Percentiles rank a stretch among this genome's conserved stretches.
These are phyloP conservation scores for Sporothrix schenckii DNA, from an alignment of 2,329 filamentous ascomycete genomes.

Conservation along the genomic window DNA sequence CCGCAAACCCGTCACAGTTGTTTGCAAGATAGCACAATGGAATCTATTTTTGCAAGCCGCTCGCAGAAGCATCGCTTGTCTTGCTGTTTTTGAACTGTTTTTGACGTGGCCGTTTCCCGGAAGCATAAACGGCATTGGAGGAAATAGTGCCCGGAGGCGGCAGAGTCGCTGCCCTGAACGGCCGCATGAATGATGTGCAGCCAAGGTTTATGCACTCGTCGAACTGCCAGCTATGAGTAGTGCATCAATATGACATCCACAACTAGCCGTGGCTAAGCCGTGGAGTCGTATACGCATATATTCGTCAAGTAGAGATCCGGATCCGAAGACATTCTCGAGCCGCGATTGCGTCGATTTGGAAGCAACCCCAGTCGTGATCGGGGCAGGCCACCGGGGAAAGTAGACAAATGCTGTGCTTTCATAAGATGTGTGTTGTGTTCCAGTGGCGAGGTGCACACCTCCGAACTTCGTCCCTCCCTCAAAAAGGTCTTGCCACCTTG, in stretches of 20 bases:
- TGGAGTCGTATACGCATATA: neutral
- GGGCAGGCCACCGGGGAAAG: neutral
- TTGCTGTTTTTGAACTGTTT: neutral
- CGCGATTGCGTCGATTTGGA: neutral
- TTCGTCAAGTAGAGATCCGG: neutral
- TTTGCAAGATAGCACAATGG: no score
- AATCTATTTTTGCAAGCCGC: neutral
- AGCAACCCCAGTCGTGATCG: neutral
- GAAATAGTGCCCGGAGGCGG: neutral
- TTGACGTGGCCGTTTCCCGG: neutral
- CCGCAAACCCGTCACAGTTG: neutral
- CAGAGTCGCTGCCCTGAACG: neutral
- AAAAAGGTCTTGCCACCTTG: slow-evolving; percentile 94
- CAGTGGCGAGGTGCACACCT: no score
- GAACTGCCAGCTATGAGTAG: neutral
- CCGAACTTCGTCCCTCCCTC: slow-evolving; percentile 43
- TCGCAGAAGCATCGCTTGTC: neutral
- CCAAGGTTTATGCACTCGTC: neutral
- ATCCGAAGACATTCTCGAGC: neutral
- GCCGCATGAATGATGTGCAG: slow-evolving; percentile 17
- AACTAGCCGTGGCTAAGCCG: neutral
- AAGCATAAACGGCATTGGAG: neutral
- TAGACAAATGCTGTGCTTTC: neutral
- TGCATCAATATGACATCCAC: neutral
- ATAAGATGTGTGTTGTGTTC: no score